Base-by-base conservation (phyloP, 2,329 filamentous ascomycete genomes). In the Diaporthe vaccinii region DNA sequence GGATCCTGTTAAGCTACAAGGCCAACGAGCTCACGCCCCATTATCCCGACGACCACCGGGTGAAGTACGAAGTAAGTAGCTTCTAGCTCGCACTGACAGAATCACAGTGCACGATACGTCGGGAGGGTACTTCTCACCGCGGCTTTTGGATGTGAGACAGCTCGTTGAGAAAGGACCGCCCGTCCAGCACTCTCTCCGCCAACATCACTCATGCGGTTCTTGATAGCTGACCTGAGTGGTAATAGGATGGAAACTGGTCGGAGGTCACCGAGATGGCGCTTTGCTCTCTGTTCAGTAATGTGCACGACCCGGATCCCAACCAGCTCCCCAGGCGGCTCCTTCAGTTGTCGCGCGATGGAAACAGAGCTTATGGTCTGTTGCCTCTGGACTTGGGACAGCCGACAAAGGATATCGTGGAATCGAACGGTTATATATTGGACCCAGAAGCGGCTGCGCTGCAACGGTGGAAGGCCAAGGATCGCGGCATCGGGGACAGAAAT, bases 181-280 rank as follows among this genome's bases (percentile, higher is more conserved):
- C 34, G 12, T 8, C 7, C 36, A 41, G 5, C 7, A 14, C 4
- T 15, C 15, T 10, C 55, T 22, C 55, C 20, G 55, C 31, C 2
- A 15, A 36, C 17, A 36, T n/a, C 31, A n/a, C 4, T 20, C 17
- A 15, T 25, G 14, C 6, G n/a, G 2, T 34, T 31, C 10, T 39
- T 14, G 1, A 25, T 5, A 51, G 31, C 62, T 68, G 22, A 68
- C 39, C 44, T 7, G 7, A 20, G 31, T 20, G 12, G 15, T 12
- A 12, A 20, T 51, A 68, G 62, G 69, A 72, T 17, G 69, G 53
- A 12, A 14, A 51, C 22, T 72, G 55, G 55, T 59, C 69, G 17
- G 69, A 72, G 14, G 57, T 34, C 20, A 72, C 69, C n/a, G 69
- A 61, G 22, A 61, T 72, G 69, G 69, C 69, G 28, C 55, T 72